These are phyloP conservation scores for Populus tomentosa DNA, from an alignment of 441 rosid genomes.

Conservation along the genomic window DNA sequence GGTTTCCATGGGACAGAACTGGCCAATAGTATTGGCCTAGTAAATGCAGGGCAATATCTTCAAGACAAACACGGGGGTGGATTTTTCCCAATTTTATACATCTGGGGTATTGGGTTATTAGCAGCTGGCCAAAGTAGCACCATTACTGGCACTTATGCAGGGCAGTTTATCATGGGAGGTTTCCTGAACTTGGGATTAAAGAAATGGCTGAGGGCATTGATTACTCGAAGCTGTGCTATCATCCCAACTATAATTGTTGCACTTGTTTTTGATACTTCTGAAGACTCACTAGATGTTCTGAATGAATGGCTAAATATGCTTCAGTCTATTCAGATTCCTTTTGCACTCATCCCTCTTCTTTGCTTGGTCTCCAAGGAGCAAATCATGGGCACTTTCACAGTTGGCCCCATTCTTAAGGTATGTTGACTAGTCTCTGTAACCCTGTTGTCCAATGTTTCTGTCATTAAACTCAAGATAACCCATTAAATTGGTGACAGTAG, in stretches of 20 bases:
- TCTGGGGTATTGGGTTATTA: conserved; percentile 82
- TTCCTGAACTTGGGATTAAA: conserved; percentile 69
- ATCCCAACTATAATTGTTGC: conserved; percentile 79
- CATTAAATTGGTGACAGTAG: not conserved
- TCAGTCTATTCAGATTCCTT: conserved; percentile 83
- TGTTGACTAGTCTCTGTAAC: conserved; percentile 3
- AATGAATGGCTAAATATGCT: conserved; percentile 93
- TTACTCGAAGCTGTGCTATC: conserved; percentile 81
- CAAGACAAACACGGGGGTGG: conserved; percentile 83
- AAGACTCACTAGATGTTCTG: conserved; percentile 57
- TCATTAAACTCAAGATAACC: not conserved
- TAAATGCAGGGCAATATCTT: conserved; percentile 78
- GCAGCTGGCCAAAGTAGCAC: conserved; percentile 98
- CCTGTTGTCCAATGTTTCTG: conserved; percentile 23
- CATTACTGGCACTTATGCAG: conserved; percentile 85
- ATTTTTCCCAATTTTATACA: conserved; percentile 68
- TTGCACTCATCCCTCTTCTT: conserved; percentile 79
- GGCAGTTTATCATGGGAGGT: conserved; percentile 95
- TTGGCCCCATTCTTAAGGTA: conserved; percentile 68
- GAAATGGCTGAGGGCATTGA: conserved; percentile 90
- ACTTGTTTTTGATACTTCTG: conserved; percentile 60
- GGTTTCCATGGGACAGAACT: conserved; percentile 70
- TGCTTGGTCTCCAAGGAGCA: conserved; percentile 74
- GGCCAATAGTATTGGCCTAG: conserved; percentile 69
- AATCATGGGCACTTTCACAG: conserved; percentile 74